Evolutionary conservation across 176 grass and related monocot genomes (phyloP), one percentile per base, ranked within the genome.

Genomic region (Hyparrhenia diplandra): DNA sequence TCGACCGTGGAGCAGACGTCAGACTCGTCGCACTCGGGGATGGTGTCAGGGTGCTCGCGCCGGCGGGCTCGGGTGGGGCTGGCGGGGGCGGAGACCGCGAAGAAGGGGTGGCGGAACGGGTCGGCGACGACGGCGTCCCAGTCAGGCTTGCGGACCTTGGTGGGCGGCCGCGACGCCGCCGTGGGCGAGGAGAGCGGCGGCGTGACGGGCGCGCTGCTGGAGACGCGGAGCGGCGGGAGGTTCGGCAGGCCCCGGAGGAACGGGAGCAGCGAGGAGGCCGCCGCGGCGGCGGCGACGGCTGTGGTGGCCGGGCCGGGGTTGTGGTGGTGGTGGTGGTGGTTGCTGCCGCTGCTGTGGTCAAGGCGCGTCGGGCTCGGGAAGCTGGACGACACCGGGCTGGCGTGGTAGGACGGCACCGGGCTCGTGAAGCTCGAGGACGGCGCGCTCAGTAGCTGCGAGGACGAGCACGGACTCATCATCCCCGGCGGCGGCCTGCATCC

Each of bases 121-220:
- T 86, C 86, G 4, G 66, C 83, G 43, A 34, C 63, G 77, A 17
- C 45, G 76, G 32, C 23, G 69, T 95, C 92, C 96, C 96, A 95
- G 43, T 91, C 90, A 11, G 67, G 81, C 86, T 85, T 95, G 30
- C 59, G 87, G 60, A 90, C 63, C 76, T 99, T 99, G 39, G 86
- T 84, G n/a, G 88, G 82, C 54, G 92, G 92, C 13, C 90, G 92
- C 3, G 92, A 90, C 21, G 88, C 85, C 14, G 88, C 85, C 10
- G 86, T 99, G 14, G 96, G 96, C 42, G 92, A 99, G 8, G 96
- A 99, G 72, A 95, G 90, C 20, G 96, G 96, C 10, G 96, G 96
- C 9, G 96, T 99, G 1, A 93, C 92, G 1, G 96, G 96, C 21
- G 96, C 92, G 74, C 92, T 95, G 82, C 76, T 95, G 52, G 96